Conservation (phyloP, 2,329 filamentous ascomycete species). For the Pezicula radicicola region DNA sequence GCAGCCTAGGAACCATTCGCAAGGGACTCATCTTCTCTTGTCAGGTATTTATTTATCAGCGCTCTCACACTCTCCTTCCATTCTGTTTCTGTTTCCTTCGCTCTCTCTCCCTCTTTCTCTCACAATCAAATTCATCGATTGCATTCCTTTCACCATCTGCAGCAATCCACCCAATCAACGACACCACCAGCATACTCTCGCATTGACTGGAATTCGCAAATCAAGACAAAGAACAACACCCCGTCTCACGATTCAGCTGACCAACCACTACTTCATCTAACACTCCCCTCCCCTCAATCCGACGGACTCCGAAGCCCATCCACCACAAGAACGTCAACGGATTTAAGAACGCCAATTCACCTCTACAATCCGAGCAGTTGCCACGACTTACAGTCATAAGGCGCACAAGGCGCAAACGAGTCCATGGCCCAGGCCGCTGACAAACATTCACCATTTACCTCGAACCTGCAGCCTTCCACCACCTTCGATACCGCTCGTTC, state of each 20-base stretch:
- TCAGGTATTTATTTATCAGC: not conserved
- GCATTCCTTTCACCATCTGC: slow-evolving; percentile 13
- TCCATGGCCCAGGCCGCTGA: slow-evolving; percentile 17
- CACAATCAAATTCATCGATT: slow-evolving; percentile 3
- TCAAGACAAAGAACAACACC: slow-evolving; percentile 22
- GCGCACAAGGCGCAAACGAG: slow-evolving; percentile 13
- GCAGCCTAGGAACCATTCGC: not conserved
- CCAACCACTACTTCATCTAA: slow-evolving; percentile 18
- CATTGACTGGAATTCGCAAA: slow-evolving; percentile 20
- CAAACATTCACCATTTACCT: slow-evolving; percentile 15
- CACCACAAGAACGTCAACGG: slow-evolving; percentile 6
- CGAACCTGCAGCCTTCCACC: slow-evolving; percentile 24
- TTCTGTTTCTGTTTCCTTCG: slow-evolving; percentile 1
- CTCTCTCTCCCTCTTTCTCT: not conserved
- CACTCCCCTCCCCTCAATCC: slow-evolving; percentile 9
- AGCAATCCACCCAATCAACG: slow-evolving; percentile 5
- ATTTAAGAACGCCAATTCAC: slow-evolving; percentile 15
- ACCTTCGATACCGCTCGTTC: slow-evolving; percentile 22
- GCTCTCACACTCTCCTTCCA: slow-evolving; percentile 12
- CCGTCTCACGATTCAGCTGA: slow-evolving; percentile 4
- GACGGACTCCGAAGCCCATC: slow-evolving; percentile 6
- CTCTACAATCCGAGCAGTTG: slow-evolving; percentile 14
- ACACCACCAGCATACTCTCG: slow-evolving; percentile 9
- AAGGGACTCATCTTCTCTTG: not conserved
- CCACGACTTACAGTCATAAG: slow-evolving; percentile 16